Conservation (phyloP, 805 yeast species). For the Sugiyamaella americana region DNA sequence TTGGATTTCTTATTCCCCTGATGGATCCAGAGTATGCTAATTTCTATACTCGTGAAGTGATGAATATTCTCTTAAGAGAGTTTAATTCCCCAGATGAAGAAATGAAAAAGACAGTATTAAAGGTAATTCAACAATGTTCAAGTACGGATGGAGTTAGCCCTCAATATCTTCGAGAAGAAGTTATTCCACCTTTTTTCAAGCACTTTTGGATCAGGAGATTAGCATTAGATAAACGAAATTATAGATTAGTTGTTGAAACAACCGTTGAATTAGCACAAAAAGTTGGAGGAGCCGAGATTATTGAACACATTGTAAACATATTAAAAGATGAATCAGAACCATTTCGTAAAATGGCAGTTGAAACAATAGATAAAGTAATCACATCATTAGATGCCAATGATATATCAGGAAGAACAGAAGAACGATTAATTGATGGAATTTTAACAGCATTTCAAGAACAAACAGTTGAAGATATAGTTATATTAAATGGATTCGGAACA, state of each 20-base stretch:
- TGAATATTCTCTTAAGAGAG: constrained; percentile 62
- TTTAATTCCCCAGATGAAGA: constrained; percentile 81
- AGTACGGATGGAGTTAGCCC: constrained; percentile 49
- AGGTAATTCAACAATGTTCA: constrained; percentile 62
- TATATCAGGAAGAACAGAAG: constrained; percentile 54
- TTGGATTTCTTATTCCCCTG: constrained; percentile 75
- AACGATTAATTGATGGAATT: constrained; percentile 70
- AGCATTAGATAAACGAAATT: constrained; percentile 49
- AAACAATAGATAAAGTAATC: constrained; percentile 55
- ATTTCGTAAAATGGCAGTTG: constrained; percentile 71
- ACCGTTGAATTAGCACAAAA: constrained; percentile 60
- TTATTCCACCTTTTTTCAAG: constrained; percentile 57
- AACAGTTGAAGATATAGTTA: constrained; percentile 45
- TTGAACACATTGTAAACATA: constrained; percentile 50
- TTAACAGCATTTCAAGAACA: constrained; percentile 75
- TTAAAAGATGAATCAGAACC: constrained; percentile 81
- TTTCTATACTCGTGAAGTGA: constrained; percentile 69
- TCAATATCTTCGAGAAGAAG: constrained; percentile 43
- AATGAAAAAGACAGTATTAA: constrained; percentile 67
- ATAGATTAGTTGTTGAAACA: constrained; percentile 62
- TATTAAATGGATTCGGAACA: constrained; percentile 59
- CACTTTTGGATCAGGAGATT: constrained; percentile 77
- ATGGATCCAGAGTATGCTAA: constrained; percentile 80
- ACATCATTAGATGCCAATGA: constrained; percentile 47
- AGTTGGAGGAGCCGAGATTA: constrained; percentile 56